Conservation (phyloP, 768 basidiomycete genomes). For the Cystobasidium tubakii region DNA sequence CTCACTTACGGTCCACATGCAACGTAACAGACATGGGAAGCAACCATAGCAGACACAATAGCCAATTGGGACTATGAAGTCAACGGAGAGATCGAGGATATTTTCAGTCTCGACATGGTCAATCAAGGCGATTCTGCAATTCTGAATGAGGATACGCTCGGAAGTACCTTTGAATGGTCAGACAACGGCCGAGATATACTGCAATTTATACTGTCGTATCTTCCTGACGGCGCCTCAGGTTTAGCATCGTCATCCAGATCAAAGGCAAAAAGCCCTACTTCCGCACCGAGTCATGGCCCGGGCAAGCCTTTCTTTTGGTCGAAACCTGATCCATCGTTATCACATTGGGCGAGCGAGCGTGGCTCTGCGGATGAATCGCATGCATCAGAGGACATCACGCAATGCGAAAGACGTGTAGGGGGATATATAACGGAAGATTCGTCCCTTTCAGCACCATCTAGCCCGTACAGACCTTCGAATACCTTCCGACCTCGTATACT, state of each 20-base stretch:
- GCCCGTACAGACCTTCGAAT: neutral
- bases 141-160: constrained; percentile 59
- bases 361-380: neutral
- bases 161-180: constrained; percentile 66
- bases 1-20: neutral
- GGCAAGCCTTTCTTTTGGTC: constrained; percentile 4
- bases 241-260: neutral
- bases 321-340: constrained; percentile 11
- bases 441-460: neutral
- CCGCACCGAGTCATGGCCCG: neutral
- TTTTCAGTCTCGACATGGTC: constrained; percentile 77
- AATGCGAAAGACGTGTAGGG: neutral
- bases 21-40: constrained; percentile 66
- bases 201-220: constrained; percentile 65
- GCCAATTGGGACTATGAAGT: constrained; percentile 45
- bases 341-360: constrained; percentile 8
- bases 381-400: neutral
- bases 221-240: constrained; percentile 52
- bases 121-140: constrained; percentile 80
- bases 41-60: constrained; percentile 58
- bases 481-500: constrained; percentile 36
- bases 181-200: constrained; percentile 72
- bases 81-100: constrained; percentile 57
- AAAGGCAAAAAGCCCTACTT: neutral
- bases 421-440: constrained; percentile 21